These are phyloP conservation scores for Blastocladiella emersonii DNA, from an alignment of 371 early-diverging fungal genomes.

Conservation along the genomic window DNA sequence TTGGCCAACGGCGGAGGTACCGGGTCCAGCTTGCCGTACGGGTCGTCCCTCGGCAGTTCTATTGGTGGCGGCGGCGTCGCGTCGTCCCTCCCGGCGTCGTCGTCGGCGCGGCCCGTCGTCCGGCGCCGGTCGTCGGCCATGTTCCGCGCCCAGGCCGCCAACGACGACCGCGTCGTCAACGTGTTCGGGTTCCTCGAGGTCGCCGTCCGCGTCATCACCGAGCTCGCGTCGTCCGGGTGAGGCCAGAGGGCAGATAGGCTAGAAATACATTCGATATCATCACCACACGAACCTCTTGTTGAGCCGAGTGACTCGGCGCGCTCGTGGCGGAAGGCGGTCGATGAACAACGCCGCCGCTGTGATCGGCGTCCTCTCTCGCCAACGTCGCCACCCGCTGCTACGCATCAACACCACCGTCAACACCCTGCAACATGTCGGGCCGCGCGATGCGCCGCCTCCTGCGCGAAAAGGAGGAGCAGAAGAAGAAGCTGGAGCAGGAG, in stretches of 20 bases:
- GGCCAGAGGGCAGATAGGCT: too few species aligned
- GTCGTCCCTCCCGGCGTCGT: neutral
- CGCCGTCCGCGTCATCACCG: neutral
- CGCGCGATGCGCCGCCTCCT: neutral
- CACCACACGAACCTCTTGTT: too few species aligned
- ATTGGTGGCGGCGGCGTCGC: neutral
- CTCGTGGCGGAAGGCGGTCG: too few species aligned
- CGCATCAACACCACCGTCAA: too few species aligned
- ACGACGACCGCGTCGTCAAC: neutral
- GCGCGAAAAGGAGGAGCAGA: neutral
- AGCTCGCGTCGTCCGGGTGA: neutral
- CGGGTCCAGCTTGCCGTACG: too few species aligned
- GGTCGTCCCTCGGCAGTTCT: neutral
- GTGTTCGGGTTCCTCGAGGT: conserved; percentile 1
- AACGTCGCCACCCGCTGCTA: too few species aligned
- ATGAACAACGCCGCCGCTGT: too few species aligned
- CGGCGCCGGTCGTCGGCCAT: neutral
- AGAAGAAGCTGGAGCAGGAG: neutral
- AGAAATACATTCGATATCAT: too few species aligned
- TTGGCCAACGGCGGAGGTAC: too few species aligned
- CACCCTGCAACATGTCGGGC: neutral
- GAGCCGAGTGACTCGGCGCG: too few species aligned
- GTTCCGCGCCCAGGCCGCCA: neutral
- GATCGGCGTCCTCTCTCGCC: too few species aligned
- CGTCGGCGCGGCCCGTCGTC: neutral